Evolutionary conservation across 805 yeast species (phyloP), one percentile per base, ranked within the genome.

Genomic region (Blastobotrys peoriensis): DNA sequence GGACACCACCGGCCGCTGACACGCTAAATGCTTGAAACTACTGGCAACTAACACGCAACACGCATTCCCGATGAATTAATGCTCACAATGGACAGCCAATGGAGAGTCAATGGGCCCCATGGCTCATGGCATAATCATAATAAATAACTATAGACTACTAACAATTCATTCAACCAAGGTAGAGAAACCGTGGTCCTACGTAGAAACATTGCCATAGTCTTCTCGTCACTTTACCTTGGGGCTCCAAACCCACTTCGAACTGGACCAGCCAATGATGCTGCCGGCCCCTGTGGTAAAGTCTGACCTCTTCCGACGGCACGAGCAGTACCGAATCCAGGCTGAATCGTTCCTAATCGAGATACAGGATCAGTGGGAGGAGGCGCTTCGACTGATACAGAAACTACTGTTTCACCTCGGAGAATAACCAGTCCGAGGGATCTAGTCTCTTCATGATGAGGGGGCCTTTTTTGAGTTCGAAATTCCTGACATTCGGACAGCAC

Each of bases 401-500:
- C 78, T 21, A 93, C 78, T 52, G 83, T 85, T 52, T 87, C 96
- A 2, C 98, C 98, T 55, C 98, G 74, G 38, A 91, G 67, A 30
- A 91, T 83, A 1, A 86, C 75, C 41, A 93, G 71, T 0, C 98
- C 98, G 19, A 93, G 65, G 3, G 78, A 67, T 46, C 98, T 70
- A 56, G 81, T 86, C 50, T 83, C 89, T 48, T 81, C 84, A 71
- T 22, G 74, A 60, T 18, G 41, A 34, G 21, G 27, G 5, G 85
- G 73, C 49, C 79, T 79, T 54, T 79, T 81, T 3, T 95, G 79
- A 8, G 81, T 64, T 52, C 97, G 72, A 56, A 79, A 79, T 60
- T 91, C 98, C 56, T 86, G 88, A 35, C 93, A 77, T 51, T 89
- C 93, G 9, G 84, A 74, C 25, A 91, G 67, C 10, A 93, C 95